These are phyloP conservation scores for Globisporangium abappressorium DNA, from an alignment of 352 stramenopile species.

Conservation along the genomic window DNA sequence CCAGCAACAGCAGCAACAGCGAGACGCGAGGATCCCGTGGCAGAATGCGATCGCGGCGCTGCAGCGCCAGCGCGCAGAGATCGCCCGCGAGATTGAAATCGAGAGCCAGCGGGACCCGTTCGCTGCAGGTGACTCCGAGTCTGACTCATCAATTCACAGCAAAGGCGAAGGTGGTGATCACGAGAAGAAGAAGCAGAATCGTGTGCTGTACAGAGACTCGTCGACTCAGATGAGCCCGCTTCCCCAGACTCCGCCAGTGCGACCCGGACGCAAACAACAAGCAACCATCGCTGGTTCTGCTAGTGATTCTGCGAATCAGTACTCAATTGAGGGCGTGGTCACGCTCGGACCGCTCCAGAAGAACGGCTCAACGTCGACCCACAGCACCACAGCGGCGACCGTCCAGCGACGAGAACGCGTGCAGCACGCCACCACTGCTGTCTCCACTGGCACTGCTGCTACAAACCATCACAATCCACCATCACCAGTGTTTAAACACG, in stretches of 20 bases:
- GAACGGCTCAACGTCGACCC: background rate
- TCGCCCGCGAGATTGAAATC: conserved; percentile 41
- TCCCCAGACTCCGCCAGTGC: background rate
- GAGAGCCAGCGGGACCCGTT: conserved; percentile 17
- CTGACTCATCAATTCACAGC: background rate
- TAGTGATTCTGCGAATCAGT: conserved; percentile 28
- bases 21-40: conserved; percentile 15
- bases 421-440: background rate
- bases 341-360: conserved; percentile 35
- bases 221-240: conserved; percentile 15
- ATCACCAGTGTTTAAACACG: background rate
- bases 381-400: background rate
- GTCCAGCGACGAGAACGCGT: background rate
- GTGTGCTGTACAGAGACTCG: conserved; percentile 5
- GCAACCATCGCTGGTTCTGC: background rate
- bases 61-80: conserved; percentile 41
- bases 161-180: background rate
- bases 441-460: background rate
- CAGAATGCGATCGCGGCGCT: conserved; percentile 40
- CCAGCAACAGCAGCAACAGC: conserved; percentile 16
- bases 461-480: background rate
- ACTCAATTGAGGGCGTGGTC: conserved; percentile 59
- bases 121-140: background rate
- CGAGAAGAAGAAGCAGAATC: background rate
- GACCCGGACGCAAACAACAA: background rate